Evolutionary conservation across 2,329 filamentous ascomycete species (phyloP).

Genomic region (Aureobasidium leucospermi): DNA sequence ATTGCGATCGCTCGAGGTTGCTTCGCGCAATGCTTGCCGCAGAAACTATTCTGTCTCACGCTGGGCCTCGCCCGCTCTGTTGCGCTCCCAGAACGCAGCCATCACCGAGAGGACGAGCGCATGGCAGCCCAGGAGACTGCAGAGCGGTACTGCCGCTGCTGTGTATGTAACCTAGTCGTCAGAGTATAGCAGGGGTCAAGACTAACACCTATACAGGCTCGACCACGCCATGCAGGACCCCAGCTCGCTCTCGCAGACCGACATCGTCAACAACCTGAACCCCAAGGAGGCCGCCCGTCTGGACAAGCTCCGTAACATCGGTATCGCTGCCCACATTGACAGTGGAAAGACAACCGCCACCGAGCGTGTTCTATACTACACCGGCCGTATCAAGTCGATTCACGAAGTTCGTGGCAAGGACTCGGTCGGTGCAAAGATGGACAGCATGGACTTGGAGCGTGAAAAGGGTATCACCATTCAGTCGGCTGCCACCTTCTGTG

Average conservation of each 20-base stretch:
- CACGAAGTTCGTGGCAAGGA: constrained; percentile 96
- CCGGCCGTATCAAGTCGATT: constrained; percentile 90
- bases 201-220: constrained; percentile 28
- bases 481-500: constrained; percentile 93
- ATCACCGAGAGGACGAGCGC: constrained; percentile 2
- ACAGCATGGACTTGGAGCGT: constrained; percentile 97
- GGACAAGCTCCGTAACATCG: constrained; percentile 85
- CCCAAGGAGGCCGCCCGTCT: constrained; percentile 72
- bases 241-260: constrained; percentile 50
- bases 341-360: constrained; percentile 96
- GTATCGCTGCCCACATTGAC: constrained; percentile 97
- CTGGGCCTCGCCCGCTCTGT: constrained; percentile 15
- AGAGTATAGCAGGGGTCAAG: background rate
- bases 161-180: constrained; percentile 17
- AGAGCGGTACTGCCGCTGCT: constrained; percentile 23
- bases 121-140: constrained; percentile 20
- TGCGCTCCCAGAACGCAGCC: constrained; percentile 4
- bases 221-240: constrained; percentile 53
- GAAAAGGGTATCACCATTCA: constrained; percentile 99
- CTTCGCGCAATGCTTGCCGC: constrained; percentile 10
- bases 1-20: constrained; percentile 17
- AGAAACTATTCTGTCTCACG: constrained; percentile 11
- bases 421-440: constrained; percentile 96
- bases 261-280: constrained; percentile 72
- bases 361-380: constrained; percentile 96